phyloP scores from a whole-genome alignment of 1,284 basidiomycete genomes.

The Vanrija sp. region DNA sequence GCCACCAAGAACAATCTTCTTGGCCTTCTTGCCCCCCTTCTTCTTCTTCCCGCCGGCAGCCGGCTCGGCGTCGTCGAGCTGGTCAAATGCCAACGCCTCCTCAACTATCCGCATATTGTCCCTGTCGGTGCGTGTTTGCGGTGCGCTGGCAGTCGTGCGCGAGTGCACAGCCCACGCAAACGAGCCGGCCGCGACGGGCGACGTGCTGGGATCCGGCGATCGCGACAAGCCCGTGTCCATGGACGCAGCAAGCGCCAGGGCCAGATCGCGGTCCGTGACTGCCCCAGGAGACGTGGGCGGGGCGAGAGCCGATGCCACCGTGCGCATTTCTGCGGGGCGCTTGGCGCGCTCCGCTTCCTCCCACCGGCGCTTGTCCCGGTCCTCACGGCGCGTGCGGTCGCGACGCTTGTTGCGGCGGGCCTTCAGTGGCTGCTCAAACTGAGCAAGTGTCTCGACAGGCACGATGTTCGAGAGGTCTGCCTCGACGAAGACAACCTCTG shows the following conservation, averaged over 20 bases:
- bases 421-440: slow-evolving; percentile 74
- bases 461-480: slow-evolving; percentile 75
- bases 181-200: slow-evolving; percentile 6
- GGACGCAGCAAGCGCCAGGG: slow-evolving; percentile 5
- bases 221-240: slow-evolving; percentile 1
- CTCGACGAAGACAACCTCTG: slow-evolving; percentile 92
- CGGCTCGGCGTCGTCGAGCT: not conserved
- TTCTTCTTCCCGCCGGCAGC: slow-evolving; percentile 8
- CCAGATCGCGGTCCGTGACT: slow-evolving; percentile 6
- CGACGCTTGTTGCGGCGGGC: slow-evolving; percentile 68
- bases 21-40: slow-evolving; percentile 17
- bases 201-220: not conserved
- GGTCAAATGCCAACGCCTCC: slow-evolving; percentile 8
- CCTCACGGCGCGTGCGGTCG: slow-evolving; percentile 76
- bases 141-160: not conserved
- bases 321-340: slow-evolving; percentile 8
- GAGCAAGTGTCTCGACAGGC: slow-evolving; percentile 64
- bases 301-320: slow-evolving; percentile 9
- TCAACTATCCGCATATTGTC: slow-evolving; percentile 1
- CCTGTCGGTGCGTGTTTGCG: too few species aligned
- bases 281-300: not conserved
- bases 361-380: slow-evolving; percentile 69
- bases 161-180: slow-evolving; percentile 16
- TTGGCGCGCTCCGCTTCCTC: slow-evolving; percentile 61
- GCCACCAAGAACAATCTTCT: slow-evolving; percentile 21